These are phyloP conservation scores for Stachybotrys elegans DNA, from an alignment of 2,329 filamentous ascomycete species.

Conservation along the genomic window DNA sequence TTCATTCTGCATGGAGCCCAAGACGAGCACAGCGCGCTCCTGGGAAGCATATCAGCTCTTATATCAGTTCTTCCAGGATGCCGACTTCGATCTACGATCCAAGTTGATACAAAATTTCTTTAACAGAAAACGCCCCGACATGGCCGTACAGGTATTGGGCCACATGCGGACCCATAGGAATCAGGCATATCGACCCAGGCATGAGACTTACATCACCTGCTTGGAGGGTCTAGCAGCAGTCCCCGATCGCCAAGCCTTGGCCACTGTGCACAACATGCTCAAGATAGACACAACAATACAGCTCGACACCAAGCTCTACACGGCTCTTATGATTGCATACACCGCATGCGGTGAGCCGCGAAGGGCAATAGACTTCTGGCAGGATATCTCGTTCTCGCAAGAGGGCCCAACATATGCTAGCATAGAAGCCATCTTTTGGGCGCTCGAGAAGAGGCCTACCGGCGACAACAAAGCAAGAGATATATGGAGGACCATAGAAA, in stretches of 20 bases:
- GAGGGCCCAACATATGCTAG: conserved; percentile 83
- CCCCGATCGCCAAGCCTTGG: conserved; percentile 54
- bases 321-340: conserved; percentile 84
- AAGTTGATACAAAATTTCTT: conserved; percentile 81
- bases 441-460: conserved; percentile 60
- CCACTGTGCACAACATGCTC: conserved; percentile 83
- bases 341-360: conserved; percentile 60
- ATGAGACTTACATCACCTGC: conserved; percentile 71
- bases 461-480: conserved; percentile 56
- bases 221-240: conserved; percentile 68
- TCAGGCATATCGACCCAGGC: conserved; percentile 57
- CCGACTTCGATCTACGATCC: conserved; percentile 59
- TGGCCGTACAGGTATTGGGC: conserved; percentile 81
- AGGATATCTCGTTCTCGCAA: conserved; percentile 72
- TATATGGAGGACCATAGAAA: conserved; percentile 66
- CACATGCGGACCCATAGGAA: conserved; percentile 83
- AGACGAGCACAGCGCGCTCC: conserved; percentile 56
- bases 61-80: conserved; percentile 60
- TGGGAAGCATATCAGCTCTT: conserved; percentile 65
- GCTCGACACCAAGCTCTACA: conserved; percentile 70
- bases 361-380: conserved; percentile 74
- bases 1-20: conserved; percentile 59
- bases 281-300: conserved; percentile 86
- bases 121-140: conserved; percentile 68
- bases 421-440: conserved; percentile 74